Percentiles rank a stretch among this genome's conserved stretches.
These are phyloP conservation scores for Sanguinoderma infundibulare DNA, from an alignment of 1,284 basidiomycete genomes.

Conservation along the genomic window DNA sequence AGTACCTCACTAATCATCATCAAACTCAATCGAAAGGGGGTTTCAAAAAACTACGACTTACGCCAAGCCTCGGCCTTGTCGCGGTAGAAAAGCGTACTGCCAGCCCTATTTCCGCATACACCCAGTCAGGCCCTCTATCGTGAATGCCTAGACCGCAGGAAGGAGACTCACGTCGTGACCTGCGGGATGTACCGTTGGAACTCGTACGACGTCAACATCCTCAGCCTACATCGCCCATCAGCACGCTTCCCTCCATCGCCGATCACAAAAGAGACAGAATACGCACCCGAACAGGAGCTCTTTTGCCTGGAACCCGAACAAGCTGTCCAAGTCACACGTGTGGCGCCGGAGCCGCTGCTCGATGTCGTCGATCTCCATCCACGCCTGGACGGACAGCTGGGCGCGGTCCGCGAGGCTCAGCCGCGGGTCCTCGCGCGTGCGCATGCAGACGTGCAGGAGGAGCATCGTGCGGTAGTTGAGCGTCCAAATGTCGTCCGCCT, in stretches of 20 bases:
- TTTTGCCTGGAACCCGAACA: conserved; percentile 67
- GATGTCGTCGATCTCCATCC: conserved; percentile 69
- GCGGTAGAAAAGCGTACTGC: conserved; percentile 51
- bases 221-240: conserved; percentile 46
- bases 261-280: background rate
- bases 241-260: background rate
- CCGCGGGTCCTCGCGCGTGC: conserved; percentile 50
- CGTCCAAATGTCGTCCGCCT: conserved; percentile 71
- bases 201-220: conserved; percentile 69
- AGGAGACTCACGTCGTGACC: conserved; percentile 51
- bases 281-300: conserved; percentile 77
- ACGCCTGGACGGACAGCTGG: conserved; percentile 66
- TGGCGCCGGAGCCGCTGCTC: conserved; percentile 65
- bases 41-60: conserved; percentile 43
- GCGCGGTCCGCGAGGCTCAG: conserved; percentile 54
- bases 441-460: conserved; percentile 70
- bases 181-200: conserved; percentile 66
- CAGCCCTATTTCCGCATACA: conserved; percentile 34
- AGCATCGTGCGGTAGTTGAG: conserved; percentile 67
- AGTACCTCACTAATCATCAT: conserved; percentile 60
- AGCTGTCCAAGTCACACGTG: conserved; percentile 63
- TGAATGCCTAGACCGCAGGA: background rate
- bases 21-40: conserved; percentile 12
- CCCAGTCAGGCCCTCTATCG: background rate
- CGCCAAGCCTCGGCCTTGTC: conserved; percentile 74